Conservation (phyloP, 2,329 filamentous ascomycete genomes). For the Penicillium sumatraense region DNA sequence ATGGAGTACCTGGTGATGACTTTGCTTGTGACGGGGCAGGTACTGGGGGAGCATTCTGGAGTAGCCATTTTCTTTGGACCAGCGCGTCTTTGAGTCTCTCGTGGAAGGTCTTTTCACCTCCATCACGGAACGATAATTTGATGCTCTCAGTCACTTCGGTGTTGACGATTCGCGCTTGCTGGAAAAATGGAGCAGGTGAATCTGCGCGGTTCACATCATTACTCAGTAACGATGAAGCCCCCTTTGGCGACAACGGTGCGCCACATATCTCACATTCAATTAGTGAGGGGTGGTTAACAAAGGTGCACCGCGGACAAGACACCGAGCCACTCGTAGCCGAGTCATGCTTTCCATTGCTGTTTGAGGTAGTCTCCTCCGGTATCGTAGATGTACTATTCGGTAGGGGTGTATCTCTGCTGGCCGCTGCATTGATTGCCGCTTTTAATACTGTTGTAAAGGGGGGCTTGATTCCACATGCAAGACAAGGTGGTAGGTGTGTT, state of each 20-base stretch:
- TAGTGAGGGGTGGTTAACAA: constrained; percentile 88
- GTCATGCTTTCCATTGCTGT: constrained; percentile 7
- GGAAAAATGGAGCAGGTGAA: constrained; percentile 76
- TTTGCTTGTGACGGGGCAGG: constrained; percentile 62
- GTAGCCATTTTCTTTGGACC: constrained; percentile 92
- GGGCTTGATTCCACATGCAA: constrained; percentile 93
- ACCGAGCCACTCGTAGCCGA: constrained; percentile 27
- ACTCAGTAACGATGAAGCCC: constrained; percentile 45
- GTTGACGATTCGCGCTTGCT: constrained; percentile 49
- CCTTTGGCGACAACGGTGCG: constrained; percentile 66
- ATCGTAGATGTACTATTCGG: constrained; percentile 9
- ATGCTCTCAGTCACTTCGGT: constrained; percentile 73
- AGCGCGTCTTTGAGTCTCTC: constrained; percentile 87
- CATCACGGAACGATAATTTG: constrained; percentile 88
- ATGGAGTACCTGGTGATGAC: constrained; percentile 34
- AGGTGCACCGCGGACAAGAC: constrained; percentile 85
- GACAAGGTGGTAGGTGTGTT: constrained; percentile 81
- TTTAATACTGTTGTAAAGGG: constrained; percentile 81
- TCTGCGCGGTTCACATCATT: constrained; percentile 59
- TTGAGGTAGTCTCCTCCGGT: neutral
- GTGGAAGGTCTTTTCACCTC: constrained; percentile 87
- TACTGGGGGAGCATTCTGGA: constrained; percentile 85
- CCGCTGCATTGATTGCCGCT: constrained; percentile 77
- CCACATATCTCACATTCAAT: constrained; percentile 89
- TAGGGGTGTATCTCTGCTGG: constrained; percentile 45